Conservation (phyloP, 2,329 filamentous ascomycete species). For the Verticillium klebahnii region DNA sequence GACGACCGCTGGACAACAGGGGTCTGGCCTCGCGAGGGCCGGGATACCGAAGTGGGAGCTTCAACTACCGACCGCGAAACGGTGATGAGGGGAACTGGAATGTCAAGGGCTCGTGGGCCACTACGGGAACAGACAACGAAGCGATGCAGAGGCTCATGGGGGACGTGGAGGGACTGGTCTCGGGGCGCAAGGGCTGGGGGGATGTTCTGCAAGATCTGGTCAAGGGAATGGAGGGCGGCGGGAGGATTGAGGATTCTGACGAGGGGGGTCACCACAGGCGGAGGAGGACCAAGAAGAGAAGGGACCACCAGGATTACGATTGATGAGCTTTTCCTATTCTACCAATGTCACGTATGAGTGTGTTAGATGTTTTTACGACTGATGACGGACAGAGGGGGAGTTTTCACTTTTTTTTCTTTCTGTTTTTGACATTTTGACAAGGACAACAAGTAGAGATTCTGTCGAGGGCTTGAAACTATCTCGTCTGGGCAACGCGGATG, state of each 20-base stretch:
- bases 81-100: slow-evolving; percentile 25
- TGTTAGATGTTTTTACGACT: not conserved
- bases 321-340: slow-evolving; percentile 1
- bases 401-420: slow-evolving; percentile 1
- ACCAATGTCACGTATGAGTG: not conserved
- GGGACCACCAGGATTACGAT: slow-evolving; percentile 10
- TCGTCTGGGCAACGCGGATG: not conserved
- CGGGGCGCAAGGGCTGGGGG: slow-evolving; percentile 25
- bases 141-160: slow-evolving; percentile 33
- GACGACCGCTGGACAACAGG: slow-evolving; percentile 30
- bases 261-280: slow-evolving; percentile 5
- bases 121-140: slow-evolving; percentile 37
- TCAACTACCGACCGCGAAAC: slow-evolving; percentile 29
- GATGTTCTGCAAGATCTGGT: slow-evolving; percentile 24
- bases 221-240: slow-evolving; percentile 10
- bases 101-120: slow-evolving; percentile 37
- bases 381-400: not conserved
- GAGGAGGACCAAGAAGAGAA: slow-evolving; percentile 16
- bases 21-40: slow-evolving; percentile 12
- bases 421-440: slow-evolving; percentile 4
- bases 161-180: slow-evolving; percentile 27
- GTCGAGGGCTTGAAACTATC: not conserved
- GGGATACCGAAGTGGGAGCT: slow-evolving; percentile 36
- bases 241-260: slow-evolving; percentile 8
- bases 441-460: not conserved